Evolutionary conservation across 2,329 filamentous ascomycete species (phyloP), one percentile per base, ranked within the genome.

Genomic region (Sporothrix brasiliensis): DNA sequence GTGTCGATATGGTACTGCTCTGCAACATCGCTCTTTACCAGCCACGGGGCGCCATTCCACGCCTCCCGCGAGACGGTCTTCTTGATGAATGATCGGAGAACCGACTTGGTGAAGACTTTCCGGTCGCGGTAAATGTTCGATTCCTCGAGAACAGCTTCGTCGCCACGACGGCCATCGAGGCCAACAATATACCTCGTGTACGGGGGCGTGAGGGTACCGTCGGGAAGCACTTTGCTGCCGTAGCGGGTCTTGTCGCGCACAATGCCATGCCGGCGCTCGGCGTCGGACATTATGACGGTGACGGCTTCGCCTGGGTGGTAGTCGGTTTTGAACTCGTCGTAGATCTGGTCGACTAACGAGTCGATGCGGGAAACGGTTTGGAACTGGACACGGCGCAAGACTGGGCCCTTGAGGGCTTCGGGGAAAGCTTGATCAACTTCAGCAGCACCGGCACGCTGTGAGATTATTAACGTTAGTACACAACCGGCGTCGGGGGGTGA

Each of bases 1-100:
- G 89, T 93, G 72, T 93, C 90, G 73, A 99, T 95, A 73, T 92
- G 90, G 79, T 95, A 97, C 73, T 90, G 86, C 60, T 88, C 88
- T 0, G 95, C 95, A 71, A 87, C 89, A 69, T 93, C 89, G 49
- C 91, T 87, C 81, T 96, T 97, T 21, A 98, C 94, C 69, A 97
- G 83, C 95, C 95, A 99, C 0, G 95, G 94, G 0, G 95, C 95
- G n/a, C 94, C 94, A 72, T 89, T 94, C 93, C 94, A 98, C 4
- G 93, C 88, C 77, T 98, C 95, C 72, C 94, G 85, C 1, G 90
- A 91, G n/a, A 97, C 91, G 0, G 93, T 95, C 79, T 96, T 94
- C 78, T 97, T 97, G 74, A 99, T 92, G 74, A 97, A 99, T 6
- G 93, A 93, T 47, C 94, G 89, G 53, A 99, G 84, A 79, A 97